Conservation (phyloP, 2,329 filamentous ascomycete genomes). For the Ceratocystis cubensis region DNA sequence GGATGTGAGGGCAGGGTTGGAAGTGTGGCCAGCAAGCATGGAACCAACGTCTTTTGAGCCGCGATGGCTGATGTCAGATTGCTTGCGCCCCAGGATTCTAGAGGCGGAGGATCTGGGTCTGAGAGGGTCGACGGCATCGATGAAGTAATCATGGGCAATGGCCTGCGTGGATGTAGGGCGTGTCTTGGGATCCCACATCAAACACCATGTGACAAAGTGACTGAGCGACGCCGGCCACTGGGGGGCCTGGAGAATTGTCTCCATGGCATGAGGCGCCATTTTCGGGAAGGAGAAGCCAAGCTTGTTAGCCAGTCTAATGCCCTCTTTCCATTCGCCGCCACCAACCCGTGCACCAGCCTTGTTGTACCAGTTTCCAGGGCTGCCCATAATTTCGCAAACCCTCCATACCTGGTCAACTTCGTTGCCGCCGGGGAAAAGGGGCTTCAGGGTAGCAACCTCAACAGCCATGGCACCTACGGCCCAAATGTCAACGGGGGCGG, state of each 20-base stretch:
- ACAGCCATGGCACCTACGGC: constrained; percentile 97
- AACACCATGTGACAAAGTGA: constrained; percentile 93
- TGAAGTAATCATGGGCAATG: constrained; percentile 89
- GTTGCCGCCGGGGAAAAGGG: constrained; percentile 91
- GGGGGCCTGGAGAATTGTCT: constrained; percentile 77
- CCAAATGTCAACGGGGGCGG: constrained; percentile 96
- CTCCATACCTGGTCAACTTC: constrained; percentile 99
- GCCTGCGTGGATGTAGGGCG: constrained; percentile 87
- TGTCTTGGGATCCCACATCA: constrained; percentile 95
- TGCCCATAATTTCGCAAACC: constrained; percentile 98
- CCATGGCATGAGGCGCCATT: constrained; percentile 96
- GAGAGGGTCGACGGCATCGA: constrained; percentile 81
- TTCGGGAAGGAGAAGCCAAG: constrained; percentile 97
- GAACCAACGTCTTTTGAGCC: constrained; percentile 45
- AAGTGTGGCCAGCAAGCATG: constrained; percentile 22
- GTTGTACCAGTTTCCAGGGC: constrained; percentile 95
- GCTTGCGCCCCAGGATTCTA: constrained; percentile 74
- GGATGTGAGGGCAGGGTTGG: constrained; percentile 38
- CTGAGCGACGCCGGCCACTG: constrained; percentile 83
- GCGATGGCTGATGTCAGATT: constrained; percentile 65
- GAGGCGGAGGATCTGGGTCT: constrained; percentile 84
- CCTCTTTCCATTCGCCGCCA: constrained; percentile 95
- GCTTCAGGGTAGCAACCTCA: constrained; percentile 91
- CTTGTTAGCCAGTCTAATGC: constrained; percentile 82
- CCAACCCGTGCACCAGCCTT: constrained; percentile 77